Base-by-base conservation (phyloP, 768 basidiomycete species). In the Kwoniella dejecticola region DNA sequence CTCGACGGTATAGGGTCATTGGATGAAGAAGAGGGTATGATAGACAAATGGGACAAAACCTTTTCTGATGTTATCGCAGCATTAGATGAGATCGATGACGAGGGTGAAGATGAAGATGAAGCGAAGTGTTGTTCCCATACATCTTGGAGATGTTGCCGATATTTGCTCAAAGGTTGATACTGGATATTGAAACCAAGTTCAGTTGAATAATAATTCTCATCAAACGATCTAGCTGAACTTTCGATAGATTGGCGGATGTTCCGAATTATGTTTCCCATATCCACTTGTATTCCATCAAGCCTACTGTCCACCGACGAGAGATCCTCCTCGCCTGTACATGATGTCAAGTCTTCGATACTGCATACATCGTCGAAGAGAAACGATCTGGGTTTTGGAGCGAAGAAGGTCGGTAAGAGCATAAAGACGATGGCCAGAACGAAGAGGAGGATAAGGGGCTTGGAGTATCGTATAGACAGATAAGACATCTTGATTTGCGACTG, bases 1-100 rank as follows among this genome's bases (percentile, higher is more conserved):
- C 41, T 33, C 36, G 57, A 52, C 17, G 68, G 70, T 46, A 56
- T 30, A 27, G 17, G n/a, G n/a, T n/a, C 26, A 17, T 42, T 21
- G 15, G 44, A 3, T 24, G 41, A 26, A 19, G 49, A 10, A 4
- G 19, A 30, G 7, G 62, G 62, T n/a, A 67, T 24, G 15, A 56
- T 17, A 4, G 61, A 60, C 15, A 60, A 33, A 21, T 55, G 33
- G 1, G 38, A 38, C 24, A 62, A 23, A 17, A 55, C 29, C 10
- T 19, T 23, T 21, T 65, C 63, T 5, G 60, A 54, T 3, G 23
- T 21, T 38, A 12, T 27, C 24, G 15, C 48, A 38, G 36, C 8
- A 8, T 50, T 27, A 27, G 53, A 26, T 19, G 15, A 21, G n/a
- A n/a, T 38, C 38, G 21, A 12, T 24, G 11, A 19, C 4, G 23